These are phyloP conservation scores for Leccinum ochraceum DNA, from an alignment of 768 basidiomycete genomes.

Conservation along the genomic window DNA sequence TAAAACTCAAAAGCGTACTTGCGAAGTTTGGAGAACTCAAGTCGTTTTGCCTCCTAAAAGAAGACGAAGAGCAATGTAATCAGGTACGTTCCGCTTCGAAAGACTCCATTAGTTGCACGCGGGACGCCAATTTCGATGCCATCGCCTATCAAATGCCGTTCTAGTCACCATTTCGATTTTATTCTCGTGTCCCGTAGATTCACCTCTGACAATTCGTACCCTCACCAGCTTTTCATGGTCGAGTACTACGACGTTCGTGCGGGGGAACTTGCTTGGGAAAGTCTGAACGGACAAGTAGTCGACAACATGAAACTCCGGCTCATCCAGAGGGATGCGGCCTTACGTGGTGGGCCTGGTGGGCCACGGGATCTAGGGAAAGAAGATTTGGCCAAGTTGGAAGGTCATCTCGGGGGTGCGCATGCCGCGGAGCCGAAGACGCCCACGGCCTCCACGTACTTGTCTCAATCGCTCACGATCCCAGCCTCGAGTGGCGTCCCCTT, in stretches of 20 bases:
- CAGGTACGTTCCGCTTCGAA: constrained; percentile 28
- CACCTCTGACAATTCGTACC: constrained; percentile 19
- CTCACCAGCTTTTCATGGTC: constrained; percentile 47
- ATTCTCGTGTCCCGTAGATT: constrained; percentile 2
- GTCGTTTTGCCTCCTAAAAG: constrained; percentile 29
- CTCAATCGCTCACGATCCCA: constrained; percentile 30
- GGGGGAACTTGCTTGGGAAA: constrained; percentile 50
- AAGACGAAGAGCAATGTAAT: constrained; percentile 23
- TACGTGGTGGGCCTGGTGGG: constrained; percentile 21
- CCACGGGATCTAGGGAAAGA: constrained; percentile 32
- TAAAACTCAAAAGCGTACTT: constrained; percentile 31
- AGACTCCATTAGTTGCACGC: constrained; percentile 1
- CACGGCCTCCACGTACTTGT: constrained; percentile 36
- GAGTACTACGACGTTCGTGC: constrained; percentile 71
- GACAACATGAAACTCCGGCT: constrained; percentile 55
- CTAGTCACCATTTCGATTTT: constrained; percentile 6
- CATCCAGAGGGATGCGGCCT: constrained; percentile 34
- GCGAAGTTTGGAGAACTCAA: constrained; percentile 35
- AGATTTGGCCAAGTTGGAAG: constrained; percentile 27
- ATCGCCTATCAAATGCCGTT: constrained; percentile 7
- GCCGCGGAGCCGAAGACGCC: constrained; percentile 41
- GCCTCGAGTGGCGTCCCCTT: constrained; percentile 26
- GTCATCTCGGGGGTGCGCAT: constrained; percentile 32
- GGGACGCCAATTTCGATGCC: constrained; percentile 3
- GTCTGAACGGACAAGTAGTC: constrained; percentile 48